A percentile compares a stretch with the other conserved stretches of the same genome.
phyloP scores from a whole-genome alignment of 1,284 basidiomycete species.

The Leccinum pseudoinsigne region DNA sequence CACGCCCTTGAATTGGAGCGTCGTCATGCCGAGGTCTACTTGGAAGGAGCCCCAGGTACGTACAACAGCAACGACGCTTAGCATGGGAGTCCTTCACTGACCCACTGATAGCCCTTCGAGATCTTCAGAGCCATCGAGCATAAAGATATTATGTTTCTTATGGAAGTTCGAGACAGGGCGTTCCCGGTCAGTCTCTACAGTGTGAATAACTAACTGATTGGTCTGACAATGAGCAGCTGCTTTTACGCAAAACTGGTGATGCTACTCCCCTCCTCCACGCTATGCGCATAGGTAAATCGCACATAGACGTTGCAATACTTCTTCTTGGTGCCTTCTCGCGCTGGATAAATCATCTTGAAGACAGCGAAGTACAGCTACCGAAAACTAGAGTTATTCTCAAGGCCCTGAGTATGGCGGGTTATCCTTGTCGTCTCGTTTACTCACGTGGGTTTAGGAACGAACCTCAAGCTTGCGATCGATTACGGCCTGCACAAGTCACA shows the following conservation, averaged over 20 bases:
- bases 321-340: constrained; percentile 79
- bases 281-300: constrained; percentile 73
- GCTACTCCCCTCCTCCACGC: constrained; percentile 78
- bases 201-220: neutral
- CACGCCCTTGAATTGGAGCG: constrained; percentile 26
- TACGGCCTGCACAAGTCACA: constrained; percentile 75
- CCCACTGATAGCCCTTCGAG: constrained; percentile 62
- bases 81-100: neutral
- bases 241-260: constrained; percentile 71
- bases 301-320: constrained; percentile 74
- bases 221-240: constrained; percentile 45
- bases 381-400: constrained; percentile 67
- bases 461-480: constrained; percentile 82
- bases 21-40: constrained; percentile 19
- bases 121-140: constrained; percentile 72
- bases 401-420: constrained; percentile 59
- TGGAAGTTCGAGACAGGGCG: constrained; percentile 76
- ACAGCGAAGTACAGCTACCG: constrained; percentile 63
- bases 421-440: constrained; percentile 5
- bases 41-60: constrained; percentile 67
- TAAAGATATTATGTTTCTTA: constrained; percentile 72
- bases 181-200: constrained; percentile 55
- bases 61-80: neutral
- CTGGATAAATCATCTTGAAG: constrained; percentile 76
- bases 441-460: constrained; percentile 52